Conservation (phyloP, 306 rosid species). For the Prosopis cineraria region DNA sequence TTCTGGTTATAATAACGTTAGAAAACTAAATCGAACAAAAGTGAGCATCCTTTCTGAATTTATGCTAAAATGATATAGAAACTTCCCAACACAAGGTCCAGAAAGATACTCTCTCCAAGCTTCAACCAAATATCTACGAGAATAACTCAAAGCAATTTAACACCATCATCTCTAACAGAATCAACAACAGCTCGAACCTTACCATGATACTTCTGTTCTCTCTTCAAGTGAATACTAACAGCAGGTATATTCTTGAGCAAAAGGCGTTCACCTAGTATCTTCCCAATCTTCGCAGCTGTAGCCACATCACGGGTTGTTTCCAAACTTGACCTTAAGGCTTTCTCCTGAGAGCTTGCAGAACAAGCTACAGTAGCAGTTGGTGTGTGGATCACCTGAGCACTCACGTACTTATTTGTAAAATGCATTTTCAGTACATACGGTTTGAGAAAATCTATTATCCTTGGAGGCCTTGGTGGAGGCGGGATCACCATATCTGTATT, state of each 20-base stretch:
- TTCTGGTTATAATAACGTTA: not conserved
- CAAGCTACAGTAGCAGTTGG: slow-evolving; percentile 88
- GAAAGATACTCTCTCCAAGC: slow-evolving; percentile 8
- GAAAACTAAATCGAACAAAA: not conserved
- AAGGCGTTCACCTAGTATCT: slow-evolving; percentile 62
- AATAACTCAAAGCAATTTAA: slow-evolving; percentile 62
- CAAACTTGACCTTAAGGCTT: slow-evolving; percentile 63
- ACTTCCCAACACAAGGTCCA: slow-evolving; percentile 18
- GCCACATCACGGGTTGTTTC: slow-evolving; percentile 75
- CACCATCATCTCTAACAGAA: slow-evolving; percentile 72
- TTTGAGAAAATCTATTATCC: slow-evolving; percentile 66
- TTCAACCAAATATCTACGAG: slow-evolving; percentile 25
- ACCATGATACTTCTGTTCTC: slow-evolving; percentile 94
- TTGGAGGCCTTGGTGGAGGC: slow-evolving; percentile 70
- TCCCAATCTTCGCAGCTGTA: slow-evolving; percentile 90
- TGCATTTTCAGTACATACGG: slow-evolving; percentile 91
- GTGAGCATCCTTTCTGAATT: slow-evolving; percentile 18
- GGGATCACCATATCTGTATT: slow-evolving; percentile 71
- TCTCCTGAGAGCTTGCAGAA: slow-evolving; percentile 84
- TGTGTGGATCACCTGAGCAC: slow-evolving; percentile 76
- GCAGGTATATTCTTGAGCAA: slow-evolving; percentile 60
- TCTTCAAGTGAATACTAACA: slow-evolving; percentile 74
- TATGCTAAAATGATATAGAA: slow-evolving; percentile 16
- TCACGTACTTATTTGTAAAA: slow-evolving; percentile 80
- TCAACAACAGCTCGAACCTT: slow-evolving; percentile 86